Base-by-base conservation (phyloP, 2,329 filamentous ascomycete genomes). In the Rasamsonia emersonii region DNA sequence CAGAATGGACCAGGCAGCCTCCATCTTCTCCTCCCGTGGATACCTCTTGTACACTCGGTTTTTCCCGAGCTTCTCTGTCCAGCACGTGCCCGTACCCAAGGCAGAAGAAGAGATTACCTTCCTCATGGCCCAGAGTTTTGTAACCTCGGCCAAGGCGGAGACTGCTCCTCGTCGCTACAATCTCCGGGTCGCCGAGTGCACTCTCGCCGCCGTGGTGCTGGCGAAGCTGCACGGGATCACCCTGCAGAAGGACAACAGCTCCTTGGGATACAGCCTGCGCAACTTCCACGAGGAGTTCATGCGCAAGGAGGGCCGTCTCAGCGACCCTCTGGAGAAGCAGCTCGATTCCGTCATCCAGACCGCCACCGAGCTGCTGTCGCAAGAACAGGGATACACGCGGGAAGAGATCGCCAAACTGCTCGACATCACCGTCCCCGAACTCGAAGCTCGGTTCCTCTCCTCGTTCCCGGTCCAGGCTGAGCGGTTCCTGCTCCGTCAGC, bases 1-100 rank as follows among this genome's bases (percentile, higher is more conserved):
- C 40, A 86, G 88, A 35, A 96, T 98, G 91, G 91, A 98, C 53
- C 91, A 98, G 64, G 80, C 86, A 9, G 91, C 91, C 19, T 96
- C 89, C 0, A 89, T 98, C 42, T 91, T 98, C 61, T 89, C 86
- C 0, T 73, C 85, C 49, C 78, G 79, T 43, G 88, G 85, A 30
- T 84, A 82, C 23, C 86, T 91, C 7, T 75, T 95, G 25, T 88
- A 93, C 54, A 89, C 95, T 38, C 83, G 81, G 7, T 98, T 98
- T 65, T 77, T 77, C 42, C 91, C 91, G 3, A 70, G 67, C 11
- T 79, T 98, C 31, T 70, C 73, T 15, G 86, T 82, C 18, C 73
- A 77, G 33, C 81, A 88, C 27, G 78, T 96, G 39, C 73, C 79
- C 24, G 86, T 98, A 56, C 89, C 89, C 9, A 72, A 77, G 35